Percentiles rank a stretch among this genome's conserved stretches.
Conservation (phyloP, 2,329 filamentous ascomycete genomes). For the Penicillium concentricum region DNA sequence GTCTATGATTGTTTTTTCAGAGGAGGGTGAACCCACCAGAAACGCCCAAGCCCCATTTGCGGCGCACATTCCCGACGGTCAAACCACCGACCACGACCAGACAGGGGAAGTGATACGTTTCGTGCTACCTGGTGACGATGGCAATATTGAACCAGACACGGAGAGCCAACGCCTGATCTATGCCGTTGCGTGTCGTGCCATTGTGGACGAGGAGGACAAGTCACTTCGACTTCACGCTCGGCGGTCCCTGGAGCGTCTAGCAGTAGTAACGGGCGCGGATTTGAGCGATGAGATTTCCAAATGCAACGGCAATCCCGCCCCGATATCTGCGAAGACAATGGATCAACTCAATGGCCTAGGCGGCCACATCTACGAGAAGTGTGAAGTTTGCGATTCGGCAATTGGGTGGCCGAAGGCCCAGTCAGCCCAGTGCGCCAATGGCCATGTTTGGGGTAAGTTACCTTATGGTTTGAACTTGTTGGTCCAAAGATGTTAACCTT, state of each 20-base stretch:
- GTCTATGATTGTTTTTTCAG: slow-evolving; percentile 40
- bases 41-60: slow-evolving; percentile 13
- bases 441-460: slow-evolving; percentile 52
- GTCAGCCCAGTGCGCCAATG: slow-evolving; percentile 50
- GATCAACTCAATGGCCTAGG: slow-evolving; percentile 24
- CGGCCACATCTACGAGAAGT: slow-evolving; percentile 45
- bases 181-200: slow-evolving; percentile 36
- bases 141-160: slow-evolving; percentile 13
- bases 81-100: slow-evolving; percentile 12
- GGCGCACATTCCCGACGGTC: slow-evolving; percentile 14
- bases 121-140: slow-evolving; percentile 25
- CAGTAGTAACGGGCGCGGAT: slow-evolving; percentile 27
- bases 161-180: slow-evolving; percentile 36
- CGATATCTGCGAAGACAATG: slow-evolving; percentile 25
- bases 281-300: slow-evolving; percentile 34
- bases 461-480: background rate
- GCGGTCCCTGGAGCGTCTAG: slow-evolving; percentile 28
- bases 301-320: slow-evolving; percentile 17
- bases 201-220: slow-evolving; percentile 27
- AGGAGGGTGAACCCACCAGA: slow-evolving; percentile 13
- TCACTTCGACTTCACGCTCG: slow-evolving; percentile 27
- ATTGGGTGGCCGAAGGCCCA: slow-evolving; percentile 50
- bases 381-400: slow-evolving; percentile 51
- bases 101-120: slow-evolving; percentile 29
- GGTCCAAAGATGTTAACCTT: slow-evolving; percentile 8